A percentile compares a stretch with the other conserved stretches of the same genome.
These are phyloP conservation scores for Ogataea ramenticola DNA, from an alignment of 805 yeast genomes.

Conservation along the genomic window DNA sequence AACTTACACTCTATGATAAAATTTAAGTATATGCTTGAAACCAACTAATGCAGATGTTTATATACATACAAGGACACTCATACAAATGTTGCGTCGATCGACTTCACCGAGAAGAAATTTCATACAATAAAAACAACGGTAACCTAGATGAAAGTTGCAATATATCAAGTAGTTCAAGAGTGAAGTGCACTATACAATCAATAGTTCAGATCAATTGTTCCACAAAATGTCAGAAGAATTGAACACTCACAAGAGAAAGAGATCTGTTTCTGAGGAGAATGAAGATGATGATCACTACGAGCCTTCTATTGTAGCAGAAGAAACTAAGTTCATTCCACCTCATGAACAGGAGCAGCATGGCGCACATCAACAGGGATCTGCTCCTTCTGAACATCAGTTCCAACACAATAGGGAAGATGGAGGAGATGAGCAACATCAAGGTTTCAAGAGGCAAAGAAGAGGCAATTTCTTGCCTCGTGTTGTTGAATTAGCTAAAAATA, in stretches of 20 bases:
- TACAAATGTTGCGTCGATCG: no score
- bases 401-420: not conserved
- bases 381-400: not conserved
- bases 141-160: no score
- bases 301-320: slow-evolving; percentile 5
- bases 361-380: not conserved
- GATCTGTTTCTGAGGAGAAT: slow-evolving; percentile 5
- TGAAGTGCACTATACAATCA: not conserved
- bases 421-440: not conserved
- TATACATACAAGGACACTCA: no score
- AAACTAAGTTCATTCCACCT: not conserved
- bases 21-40: no score
- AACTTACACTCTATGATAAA: no score
- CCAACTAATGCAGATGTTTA: no score
- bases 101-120: no score
- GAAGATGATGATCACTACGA: slow-evolving; percentile 8
- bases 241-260: slow-evolving; percentile 8
- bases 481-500: slow-evolving; percentile 33
- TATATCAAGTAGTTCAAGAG: no score
- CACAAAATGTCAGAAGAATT: not conserved
- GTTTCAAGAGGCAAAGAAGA: slow-evolving; percentile 1
- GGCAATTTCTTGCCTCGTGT: slow-evolving; percentile 10
- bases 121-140: no score
- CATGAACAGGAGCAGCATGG: not conserved
- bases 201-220: not conserved